These are phyloP conservation scores for Penicillium taxi DNA, from an alignment of 495 filamentous ascomycete species.

Conservation along the genomic window DNA sequence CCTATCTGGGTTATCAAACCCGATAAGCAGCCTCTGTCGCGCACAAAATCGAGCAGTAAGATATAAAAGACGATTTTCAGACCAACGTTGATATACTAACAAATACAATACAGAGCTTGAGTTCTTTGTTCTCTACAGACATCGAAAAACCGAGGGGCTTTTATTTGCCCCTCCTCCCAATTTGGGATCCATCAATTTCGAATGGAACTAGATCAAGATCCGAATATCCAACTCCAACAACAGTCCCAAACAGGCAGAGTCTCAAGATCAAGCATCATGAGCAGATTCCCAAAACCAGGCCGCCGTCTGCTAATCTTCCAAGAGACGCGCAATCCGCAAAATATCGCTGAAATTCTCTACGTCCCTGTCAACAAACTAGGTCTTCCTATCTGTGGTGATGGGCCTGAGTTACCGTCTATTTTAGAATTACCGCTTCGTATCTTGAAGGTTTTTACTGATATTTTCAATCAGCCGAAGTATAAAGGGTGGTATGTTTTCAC, in stretches of 20 bases:
- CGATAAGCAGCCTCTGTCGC: constrained; percentile 11
- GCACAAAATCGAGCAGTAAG: not conserved
- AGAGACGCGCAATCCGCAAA: constrained; percentile 27
- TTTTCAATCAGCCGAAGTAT: constrained; percentile 40
- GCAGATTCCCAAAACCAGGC: constrained; percentile 2
- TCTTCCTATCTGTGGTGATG: constrained; percentile 32
- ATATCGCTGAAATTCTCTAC: constrained; percentile 26
- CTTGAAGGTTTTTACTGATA: constrained; percentile 36
- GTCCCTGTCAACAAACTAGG: constrained; percentile 38
- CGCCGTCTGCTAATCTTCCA: constrained; percentile 35
- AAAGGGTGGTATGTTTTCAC: constrained; percentile 35
- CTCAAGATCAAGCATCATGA: constrained; percentile 2
- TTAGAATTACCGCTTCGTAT: constrained; percentile 33
- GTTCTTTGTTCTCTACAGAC: not conserved
- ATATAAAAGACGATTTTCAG: not conserved
- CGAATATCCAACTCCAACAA: not conserved
- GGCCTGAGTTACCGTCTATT: constrained; percentile 32
- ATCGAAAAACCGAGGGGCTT: no score
- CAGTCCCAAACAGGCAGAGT: not conserved
- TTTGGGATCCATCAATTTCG: no score
- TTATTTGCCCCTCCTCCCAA: no score
- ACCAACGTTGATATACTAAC: no score
- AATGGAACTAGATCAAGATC: no score
- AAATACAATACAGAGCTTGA: not conserved
- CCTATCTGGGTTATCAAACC: constrained; percentile 6